Conservation (phyloP, 2,329 filamentous ascomycete genomes). For the Aureobasidium mangrovei region DNA sequence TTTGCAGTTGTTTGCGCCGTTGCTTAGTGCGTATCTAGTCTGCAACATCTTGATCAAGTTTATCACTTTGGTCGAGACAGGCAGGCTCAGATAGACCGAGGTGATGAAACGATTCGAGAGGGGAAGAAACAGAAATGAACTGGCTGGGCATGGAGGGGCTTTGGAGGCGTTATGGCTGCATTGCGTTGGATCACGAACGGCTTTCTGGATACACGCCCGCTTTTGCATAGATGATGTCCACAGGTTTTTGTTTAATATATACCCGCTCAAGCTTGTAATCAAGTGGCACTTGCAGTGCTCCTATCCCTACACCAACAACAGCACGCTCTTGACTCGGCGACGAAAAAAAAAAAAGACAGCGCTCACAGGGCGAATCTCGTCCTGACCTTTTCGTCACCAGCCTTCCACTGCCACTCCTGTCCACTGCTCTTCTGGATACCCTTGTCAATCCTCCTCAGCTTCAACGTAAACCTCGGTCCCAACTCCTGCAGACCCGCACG, state of each 20-base stretch:
- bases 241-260: too few species aligned
- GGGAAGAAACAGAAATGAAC: background rate
- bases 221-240: too few species aligned
- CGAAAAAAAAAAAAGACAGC: background rate
- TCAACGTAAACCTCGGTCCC: constrained; percentile 74
- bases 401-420: constrained; percentile 94
- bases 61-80: constrained; percentile 20
- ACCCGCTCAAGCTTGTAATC: too few species aligned
- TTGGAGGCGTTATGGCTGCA: too few species aligned
- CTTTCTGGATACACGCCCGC: too few species aligned
- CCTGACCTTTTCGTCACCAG: constrained; percentile 84
- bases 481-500: constrained; percentile 84
- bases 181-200: too few species aligned
- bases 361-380: constrained; percentile 81
- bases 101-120: too few species aligned
- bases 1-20: constrained; percentile 36
- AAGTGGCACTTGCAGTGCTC: too few species aligned
- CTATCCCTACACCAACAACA: too few species aligned
- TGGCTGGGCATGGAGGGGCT: background rate
- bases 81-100: constrained; percentile 1
- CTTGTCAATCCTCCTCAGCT: constrained; percentile 83
- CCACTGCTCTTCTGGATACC: constrained; percentile 70
- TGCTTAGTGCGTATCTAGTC: constrained; percentile 29
- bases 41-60: constrained; percentile 26
- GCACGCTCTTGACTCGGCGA: too few species aligned